phyloP scores from a whole-genome alignment of 2,329 filamentous ascomycete species.

The Harringtonia lauricola region DNA sequence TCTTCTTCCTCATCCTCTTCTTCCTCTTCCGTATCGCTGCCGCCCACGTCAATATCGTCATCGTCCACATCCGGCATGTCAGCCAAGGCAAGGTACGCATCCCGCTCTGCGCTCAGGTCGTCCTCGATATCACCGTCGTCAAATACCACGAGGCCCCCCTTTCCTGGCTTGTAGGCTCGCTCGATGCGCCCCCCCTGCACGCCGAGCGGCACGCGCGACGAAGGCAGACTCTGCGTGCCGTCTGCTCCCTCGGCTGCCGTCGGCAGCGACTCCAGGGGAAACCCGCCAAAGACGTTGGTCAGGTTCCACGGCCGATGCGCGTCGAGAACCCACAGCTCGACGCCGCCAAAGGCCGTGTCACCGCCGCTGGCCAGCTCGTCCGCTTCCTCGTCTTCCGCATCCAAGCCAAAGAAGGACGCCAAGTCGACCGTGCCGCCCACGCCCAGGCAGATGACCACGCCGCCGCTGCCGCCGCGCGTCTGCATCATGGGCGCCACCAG shows the following conservation, averaged over 20 bases:
- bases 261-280: conserved; percentile 44
- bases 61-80: conserved; percentile 86
- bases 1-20: conserved; percentile 52
- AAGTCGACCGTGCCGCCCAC: conserved; percentile 88
- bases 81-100: conserved; percentile 74
- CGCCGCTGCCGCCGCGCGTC: conserved; percentile 71
- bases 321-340: conserved; percentile 93
- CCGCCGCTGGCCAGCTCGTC: background rate
- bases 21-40: conserved; percentile 46
- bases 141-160: conserved; percentile 84
- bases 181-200: conserved; percentile 64
- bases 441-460: conserved; percentile 83
- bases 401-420: conserved; percentile 66
- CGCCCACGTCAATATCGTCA: conserved; percentile 45
- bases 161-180: conserved; percentile 62
- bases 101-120: conserved; percentile 60
- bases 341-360: conserved; percentile 53
- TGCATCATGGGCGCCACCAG: conserved; percentile 80
- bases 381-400: conserved; percentile 43
- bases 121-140: conserved; percentile 94
- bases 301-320: conserved; percentile 90
- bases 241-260: conserved; percentile 19
- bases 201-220: conserved; percentile 43
- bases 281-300: conserved; percentile 80
- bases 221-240: background rate